phyloP scores from a whole-genome alignment of 2,329 filamentous ascomycete genomes.

The Cladosporium sphaerospermum region DNA sequence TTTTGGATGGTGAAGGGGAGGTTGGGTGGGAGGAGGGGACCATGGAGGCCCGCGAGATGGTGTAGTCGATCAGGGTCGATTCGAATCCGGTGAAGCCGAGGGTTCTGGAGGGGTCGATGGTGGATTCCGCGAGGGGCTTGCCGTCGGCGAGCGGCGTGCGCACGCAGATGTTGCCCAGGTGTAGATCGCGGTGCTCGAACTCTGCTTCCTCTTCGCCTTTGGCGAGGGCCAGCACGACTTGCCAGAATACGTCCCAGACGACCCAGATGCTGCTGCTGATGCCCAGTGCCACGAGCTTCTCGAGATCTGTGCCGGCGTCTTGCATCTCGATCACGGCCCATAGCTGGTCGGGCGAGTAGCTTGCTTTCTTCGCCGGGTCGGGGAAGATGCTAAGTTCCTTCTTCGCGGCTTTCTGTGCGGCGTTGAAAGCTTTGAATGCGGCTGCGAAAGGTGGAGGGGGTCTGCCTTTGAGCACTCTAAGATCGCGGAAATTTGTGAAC shows the following conservation, averaged over 20 bases:
- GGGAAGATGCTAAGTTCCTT: conserved; percentile 46
- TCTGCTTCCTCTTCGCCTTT: conserved; percentile 54
- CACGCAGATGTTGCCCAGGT: conserved; percentile 62
- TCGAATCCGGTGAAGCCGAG: conserved; percentile 51
- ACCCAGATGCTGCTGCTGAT: conserved; percentile 34
- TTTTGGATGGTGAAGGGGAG: conserved; percentile 2
- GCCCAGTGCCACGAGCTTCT: conserved; percentile 31
- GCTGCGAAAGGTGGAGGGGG: conserved; percentile 46
- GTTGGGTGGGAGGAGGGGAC: not conserved
- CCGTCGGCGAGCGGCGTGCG: conserved; percentile 7
- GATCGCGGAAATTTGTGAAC: conserved; percentile 56
- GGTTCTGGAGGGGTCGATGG: conserved; percentile 29
- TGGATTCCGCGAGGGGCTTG: not conserved
- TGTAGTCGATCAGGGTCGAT: conserved; percentile 63
- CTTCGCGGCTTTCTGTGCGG: conserved; percentile 33
- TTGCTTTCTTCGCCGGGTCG: conserved; percentile 48
- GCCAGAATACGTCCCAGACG: conserved; percentile 62
- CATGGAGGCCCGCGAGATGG: conserved; percentile 56
- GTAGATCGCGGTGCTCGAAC: conserved; percentile 62
- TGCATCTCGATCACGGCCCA: conserved; percentile 63
- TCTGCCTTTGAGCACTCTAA: conserved; percentile 52
- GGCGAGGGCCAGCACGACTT: conserved; percentile 54
- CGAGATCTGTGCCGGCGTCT: conserved; percentile 55
- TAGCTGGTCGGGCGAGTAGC: conserved; percentile 50
- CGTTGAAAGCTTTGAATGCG: conserved; percentile 43